Conservation (phyloP, 2,329 filamentous ascomycete genomes). For the Nectriaceae sp. region DNA sequence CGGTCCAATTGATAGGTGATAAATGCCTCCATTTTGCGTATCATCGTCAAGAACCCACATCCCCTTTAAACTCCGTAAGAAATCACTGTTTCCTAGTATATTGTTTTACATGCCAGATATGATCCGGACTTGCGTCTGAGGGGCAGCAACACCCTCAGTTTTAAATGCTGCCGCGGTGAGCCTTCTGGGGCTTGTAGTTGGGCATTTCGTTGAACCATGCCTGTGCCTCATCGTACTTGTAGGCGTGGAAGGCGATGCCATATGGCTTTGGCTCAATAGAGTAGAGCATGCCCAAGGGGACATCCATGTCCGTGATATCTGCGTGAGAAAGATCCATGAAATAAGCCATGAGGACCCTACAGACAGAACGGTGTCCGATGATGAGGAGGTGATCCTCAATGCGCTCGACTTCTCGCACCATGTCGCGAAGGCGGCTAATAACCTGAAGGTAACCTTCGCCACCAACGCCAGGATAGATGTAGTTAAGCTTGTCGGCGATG, state of each 20-base stretch:
- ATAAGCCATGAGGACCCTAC: constrained; percentile 90
- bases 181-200: constrained; percentile 74
- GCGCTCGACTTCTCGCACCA: constrained; percentile 95
- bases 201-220: constrained; percentile 85
- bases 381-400: constrained; percentile 95
- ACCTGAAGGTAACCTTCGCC: constrained; percentile 97
- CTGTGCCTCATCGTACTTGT: constrained; percentile 77
- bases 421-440: constrained; percentile 90
- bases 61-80: constrained; percentile 24
- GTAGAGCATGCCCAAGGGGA: constrained; percentile 91
- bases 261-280: constrained; percentile 97
- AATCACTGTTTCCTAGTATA: not conserved
- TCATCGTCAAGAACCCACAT: constrained; percentile 20
- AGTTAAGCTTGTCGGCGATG: constrained; percentile 84
- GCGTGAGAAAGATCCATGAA: constrained; percentile 91
- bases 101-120: constrained; percentile 20
- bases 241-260: constrained; percentile 95
- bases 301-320: constrained; percentile 91
- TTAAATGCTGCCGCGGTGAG: constrained; percentile 34
- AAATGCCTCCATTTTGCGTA: constrained; percentile 23
- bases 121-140: constrained; percentile 5
- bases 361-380: constrained; percentile 89
- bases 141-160: constrained; percentile 3
- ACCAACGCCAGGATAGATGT: constrained; percentile 93
- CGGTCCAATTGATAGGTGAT: constrained; percentile 31